Percentiles rank a stretch among this genome's conserved stretches.
Evolutionary conservation across 2,329 filamentous ascomycete genomes (phyloP).

Genomic region (Sporothrix phasma): DNA sequence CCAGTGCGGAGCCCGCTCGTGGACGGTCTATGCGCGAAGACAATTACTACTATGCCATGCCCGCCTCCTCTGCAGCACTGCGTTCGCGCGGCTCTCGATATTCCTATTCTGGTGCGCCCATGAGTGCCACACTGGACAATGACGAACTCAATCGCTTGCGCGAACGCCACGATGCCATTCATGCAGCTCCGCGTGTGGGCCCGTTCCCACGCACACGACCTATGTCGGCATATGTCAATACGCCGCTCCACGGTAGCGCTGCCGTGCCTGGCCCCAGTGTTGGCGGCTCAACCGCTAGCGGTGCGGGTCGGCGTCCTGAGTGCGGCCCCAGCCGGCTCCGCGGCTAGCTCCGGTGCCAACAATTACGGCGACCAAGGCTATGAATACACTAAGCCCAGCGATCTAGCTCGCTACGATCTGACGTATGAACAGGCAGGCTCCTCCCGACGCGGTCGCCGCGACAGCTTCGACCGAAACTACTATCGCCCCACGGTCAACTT

Average conservation of each 20-base stretch:
- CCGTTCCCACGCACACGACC: conserved; percentile 31
- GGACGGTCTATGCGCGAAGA: conserved; percentile 41
- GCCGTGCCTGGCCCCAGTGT: conserved; percentile 16
- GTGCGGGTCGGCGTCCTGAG: neutral
- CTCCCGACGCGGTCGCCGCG: conserved; percentile 35
- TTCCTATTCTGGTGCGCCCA: conserved; percentile 28
- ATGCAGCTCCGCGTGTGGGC: conserved; percentile 24
- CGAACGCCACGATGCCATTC: conserved; percentile 35
- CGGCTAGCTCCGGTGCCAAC: conserved; percentile 21
- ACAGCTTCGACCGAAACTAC: conserved; percentile 47
- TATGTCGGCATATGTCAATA: conserved; percentile 35
- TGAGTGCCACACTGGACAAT: conserved; percentile 41
- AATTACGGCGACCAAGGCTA: conserved; percentile 51
- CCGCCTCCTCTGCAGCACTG: conserved; percentile 41
- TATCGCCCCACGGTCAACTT: conserved; percentile 46
- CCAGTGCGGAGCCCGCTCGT: conserved; percentile 40
- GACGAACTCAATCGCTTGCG: conserved; percentile 42
- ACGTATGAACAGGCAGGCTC: conserved; percentile 35
- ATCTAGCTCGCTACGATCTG: conserved; percentile 52
- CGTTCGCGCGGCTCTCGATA: conserved; percentile 38
- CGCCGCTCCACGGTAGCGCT: conserved; percentile 32
- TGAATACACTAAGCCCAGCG: conserved; percentile 54
- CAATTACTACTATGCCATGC: conserved; percentile 42
- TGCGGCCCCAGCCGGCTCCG: neutral
- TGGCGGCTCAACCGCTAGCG: conserved; percentile 19